Base-by-base conservation (phyloP, 2,329 filamentous ascomycete species). In the Ophiostoma sp. region DNA sequence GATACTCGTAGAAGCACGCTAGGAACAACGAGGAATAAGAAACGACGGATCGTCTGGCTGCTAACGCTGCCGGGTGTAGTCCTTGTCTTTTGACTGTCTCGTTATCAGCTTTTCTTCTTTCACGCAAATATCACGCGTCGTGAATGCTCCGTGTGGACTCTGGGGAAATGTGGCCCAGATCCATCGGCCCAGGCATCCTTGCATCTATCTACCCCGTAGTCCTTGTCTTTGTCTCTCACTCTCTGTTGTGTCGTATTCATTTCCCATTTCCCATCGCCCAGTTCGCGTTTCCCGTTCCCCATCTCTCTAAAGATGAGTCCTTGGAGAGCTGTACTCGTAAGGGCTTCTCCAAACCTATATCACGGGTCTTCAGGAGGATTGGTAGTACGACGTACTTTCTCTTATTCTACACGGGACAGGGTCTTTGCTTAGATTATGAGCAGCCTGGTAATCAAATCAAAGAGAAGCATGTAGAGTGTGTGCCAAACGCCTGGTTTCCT, bases 171-270 rank as follows among this genome's bases (percentile, higher is more conserved):
- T 55, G 49, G 27, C 27, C 27, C 18, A 38, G 2, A 14, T 27
- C 55, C 55, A 60, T 36, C 12, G 27, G 14, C 27, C 55, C 55
- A 60, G 55, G 55, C 55, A 60, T 60, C 55, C 55, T 40, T 60
- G 55, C 55, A 38, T 60, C 55, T 60, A 38, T 60, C 55, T 60
- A 60, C 55, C 55, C 55, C 55, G 55, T 60, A 60, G 36, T 60
- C 55, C 38, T 16, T 45, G 42, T 8, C 42, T 18, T 52, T 52
- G 5, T 36, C 18, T 49, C 49, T 40, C 11, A 12, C 55, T 27
- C 27, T 60, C 55, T 60, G 27, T 27, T 38, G 55, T 60, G 55
- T 60, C 55, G 55, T 60, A 60, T 60, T 60, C 27, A 16, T 60
- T 60, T 60, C 55, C 55, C 18, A 27, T 27, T n/a, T n/a, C n/a